Evolutionary conservation across 2,329 filamentous ascomycete species (phyloP).

Genomic region (Cladosporium sp.): DNA sequence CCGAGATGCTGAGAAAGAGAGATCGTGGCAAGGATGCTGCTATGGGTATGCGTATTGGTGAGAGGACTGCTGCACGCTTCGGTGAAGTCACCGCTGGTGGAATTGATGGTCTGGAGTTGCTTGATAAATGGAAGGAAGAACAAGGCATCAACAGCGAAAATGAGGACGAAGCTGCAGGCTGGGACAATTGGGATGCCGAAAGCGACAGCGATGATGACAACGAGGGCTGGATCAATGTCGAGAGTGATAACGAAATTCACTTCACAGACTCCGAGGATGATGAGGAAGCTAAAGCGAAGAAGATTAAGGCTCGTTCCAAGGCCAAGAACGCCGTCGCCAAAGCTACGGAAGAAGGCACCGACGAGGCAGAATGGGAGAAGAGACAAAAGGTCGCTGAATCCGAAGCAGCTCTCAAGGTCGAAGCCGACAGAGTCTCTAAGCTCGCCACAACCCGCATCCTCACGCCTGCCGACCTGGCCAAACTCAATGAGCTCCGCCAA

Average conservation of each 20-base stretch:
- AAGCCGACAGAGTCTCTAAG: constrained; percentile 50
- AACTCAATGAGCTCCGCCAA: constrained; percentile 81
- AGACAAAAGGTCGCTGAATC: constrained; percentile 24
- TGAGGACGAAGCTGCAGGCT: constrained; percentile 52
- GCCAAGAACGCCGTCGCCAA: constrained; percentile 15
- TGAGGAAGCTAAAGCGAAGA: constrained; percentile 44
- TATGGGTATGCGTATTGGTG: constrained; percentile 72
- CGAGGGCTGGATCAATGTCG: constrained; percentile 89
- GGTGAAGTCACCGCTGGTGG: constrained; percentile 76
- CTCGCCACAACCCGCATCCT: constrained; percentile 91
- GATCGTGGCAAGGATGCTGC: constrained; percentile 89
- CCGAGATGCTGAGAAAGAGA: constrained; percentile 81
- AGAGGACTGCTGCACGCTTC: constrained; percentile 72
- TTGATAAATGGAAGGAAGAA: constrained; percentile 91
- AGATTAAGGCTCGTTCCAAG: constrained; percentile 3
- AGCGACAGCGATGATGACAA: constrained; percentile 64
- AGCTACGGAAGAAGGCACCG: constrained; percentile 5
- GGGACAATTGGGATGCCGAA: constrained; percentile 59
- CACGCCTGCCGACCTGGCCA: constrained; percentile 92
- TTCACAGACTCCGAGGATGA: constrained; percentile 71
- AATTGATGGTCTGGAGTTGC: constrained; percentile 86
- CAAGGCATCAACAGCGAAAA: constrained; percentile 62
- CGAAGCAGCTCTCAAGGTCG: constrained; percentile 25
- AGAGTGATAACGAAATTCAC: constrained; percentile 67
- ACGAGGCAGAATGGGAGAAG: constrained; percentile 22